phyloP scores from a whole-genome alignment of 441 rosid genomes.

The Erysimum cheiri region DNA sequence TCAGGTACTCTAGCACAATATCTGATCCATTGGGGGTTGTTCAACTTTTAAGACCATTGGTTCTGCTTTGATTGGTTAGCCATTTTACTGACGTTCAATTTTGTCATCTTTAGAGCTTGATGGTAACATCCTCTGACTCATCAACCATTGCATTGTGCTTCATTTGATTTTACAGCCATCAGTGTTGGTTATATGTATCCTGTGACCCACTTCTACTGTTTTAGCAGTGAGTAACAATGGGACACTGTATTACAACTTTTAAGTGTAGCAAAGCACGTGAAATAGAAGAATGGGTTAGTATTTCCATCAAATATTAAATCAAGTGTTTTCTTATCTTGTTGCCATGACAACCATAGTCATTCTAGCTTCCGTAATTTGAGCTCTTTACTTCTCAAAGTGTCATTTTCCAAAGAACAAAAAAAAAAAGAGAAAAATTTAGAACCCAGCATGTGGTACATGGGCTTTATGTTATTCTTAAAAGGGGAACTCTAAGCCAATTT shows the following conservation, averaged over 20 bases:
- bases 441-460: not conserved
- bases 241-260: conserved; percentile 13
- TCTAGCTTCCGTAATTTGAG: not conserved
- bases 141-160: conserved; percentile 31
- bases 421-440: not conserved
- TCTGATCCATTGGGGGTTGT: not conserved
- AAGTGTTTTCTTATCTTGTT: conserved; percentile 23
- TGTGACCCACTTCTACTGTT: conserved; percentile 31
- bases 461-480: not conserved
- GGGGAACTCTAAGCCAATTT: not conserved
- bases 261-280: conserved; percentile 32
- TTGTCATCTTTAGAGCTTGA: conserved; percentile 29
- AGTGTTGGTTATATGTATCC: conserved; percentile 13
- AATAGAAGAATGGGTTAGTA: conserved; percentile 30
- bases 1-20: not conserved
- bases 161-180: conserved; percentile 21
- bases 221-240: conserved; percentile 32
- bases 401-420: not conserved
- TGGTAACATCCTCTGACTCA: conserved; percentile 36
- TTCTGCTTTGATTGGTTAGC: conserved; percentile 36
- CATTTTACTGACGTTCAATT: not conserved
- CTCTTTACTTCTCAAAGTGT: not conserved
- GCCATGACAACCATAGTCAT: conserved; percentile 25
- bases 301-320: conserved; percentile 27
- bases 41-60: conserved; percentile 5